Conservation (phyloP, 2,329 filamentous ascomycete species). For the Diaporthe vexans region DNA sequence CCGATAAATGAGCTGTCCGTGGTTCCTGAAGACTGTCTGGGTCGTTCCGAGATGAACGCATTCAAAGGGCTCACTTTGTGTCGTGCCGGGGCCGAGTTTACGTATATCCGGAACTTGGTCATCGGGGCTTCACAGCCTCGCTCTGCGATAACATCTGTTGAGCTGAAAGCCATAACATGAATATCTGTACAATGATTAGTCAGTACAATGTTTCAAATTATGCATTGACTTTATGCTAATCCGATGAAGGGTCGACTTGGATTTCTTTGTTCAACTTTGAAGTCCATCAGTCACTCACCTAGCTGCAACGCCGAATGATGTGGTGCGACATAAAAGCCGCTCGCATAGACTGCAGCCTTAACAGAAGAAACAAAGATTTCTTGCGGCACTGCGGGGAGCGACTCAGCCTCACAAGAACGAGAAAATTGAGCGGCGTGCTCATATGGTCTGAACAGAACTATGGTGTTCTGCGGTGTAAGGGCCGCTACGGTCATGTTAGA, state of each 20-base stretch:
- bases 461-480: neutral
- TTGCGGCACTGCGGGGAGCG: neutral
- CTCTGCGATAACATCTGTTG: neutral
- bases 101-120: neutral
- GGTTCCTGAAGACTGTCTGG: neutral
- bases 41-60: neutral
- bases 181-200: neutral
- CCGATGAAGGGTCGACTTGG: too few relatives aligned
- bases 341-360: neutral
- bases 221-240: too few relatives aligned
- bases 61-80: neutral
- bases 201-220: neutral
- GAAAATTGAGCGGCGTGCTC: constrained; percentile 4
- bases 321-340: constrained; percentile 1
- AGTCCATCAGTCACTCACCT: neutral
- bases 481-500: neutral
- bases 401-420: neutral
- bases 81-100: neutral
- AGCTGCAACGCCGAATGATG: neutral
- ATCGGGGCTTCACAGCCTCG: too few relatives aligned
- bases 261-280: too few relatives aligned
- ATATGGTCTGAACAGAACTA: neutral
- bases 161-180: neutral
- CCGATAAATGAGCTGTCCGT: too few relatives aligned
- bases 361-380: neutral